phyloP scores from a whole-genome alignment of 176 grass and related monocot genomes.

The Lolium perenne region DNA sequence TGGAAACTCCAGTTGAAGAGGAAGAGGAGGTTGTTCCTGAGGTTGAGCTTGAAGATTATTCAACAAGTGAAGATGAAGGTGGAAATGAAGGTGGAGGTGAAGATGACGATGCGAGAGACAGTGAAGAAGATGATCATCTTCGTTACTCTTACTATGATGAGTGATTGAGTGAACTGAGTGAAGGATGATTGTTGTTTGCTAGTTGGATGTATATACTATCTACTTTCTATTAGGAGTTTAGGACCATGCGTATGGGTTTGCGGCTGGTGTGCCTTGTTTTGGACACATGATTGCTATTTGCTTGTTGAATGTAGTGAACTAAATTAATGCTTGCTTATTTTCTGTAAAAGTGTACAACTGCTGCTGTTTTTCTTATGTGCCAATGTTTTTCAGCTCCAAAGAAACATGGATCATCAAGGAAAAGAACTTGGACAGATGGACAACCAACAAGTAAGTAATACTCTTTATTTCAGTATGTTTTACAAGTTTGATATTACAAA shows the following conservation, averaged over 20 bases:
- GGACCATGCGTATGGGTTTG: not conserved
- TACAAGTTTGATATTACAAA: too few species aligned
- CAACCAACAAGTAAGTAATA: too few species aligned
- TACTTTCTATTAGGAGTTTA: not conserved
- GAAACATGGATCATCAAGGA: not conserved
- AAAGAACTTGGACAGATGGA: not conserved
- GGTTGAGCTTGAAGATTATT: not conserved
- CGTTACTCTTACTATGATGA: too few species aligned
- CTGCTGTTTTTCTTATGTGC: not conserved
- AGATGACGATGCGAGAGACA: not conserved
- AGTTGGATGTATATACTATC: not conserved
- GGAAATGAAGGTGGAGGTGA: not conserved
- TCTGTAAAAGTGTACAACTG: not conserved
- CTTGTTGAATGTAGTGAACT: not conserved
- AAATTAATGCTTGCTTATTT: not conserved
- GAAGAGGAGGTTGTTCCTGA: not conserved
- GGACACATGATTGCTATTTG: not conserved
- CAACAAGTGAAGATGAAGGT: constrained; percentile 1
- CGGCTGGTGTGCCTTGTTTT: not conserved
- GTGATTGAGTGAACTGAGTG: not conserved
- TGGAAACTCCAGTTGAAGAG: not conserved
- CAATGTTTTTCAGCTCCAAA: not conserved
- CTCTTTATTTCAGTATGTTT: too few species aligned
- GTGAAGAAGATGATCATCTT: not conserved
- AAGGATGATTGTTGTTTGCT: too few species aligned